A percentile compares a stretch with the other conserved stretches of the same genome.
Conservation (phyloP, 352 stramenopile genomes). For the Pythium vanterpoolii region DNA sequence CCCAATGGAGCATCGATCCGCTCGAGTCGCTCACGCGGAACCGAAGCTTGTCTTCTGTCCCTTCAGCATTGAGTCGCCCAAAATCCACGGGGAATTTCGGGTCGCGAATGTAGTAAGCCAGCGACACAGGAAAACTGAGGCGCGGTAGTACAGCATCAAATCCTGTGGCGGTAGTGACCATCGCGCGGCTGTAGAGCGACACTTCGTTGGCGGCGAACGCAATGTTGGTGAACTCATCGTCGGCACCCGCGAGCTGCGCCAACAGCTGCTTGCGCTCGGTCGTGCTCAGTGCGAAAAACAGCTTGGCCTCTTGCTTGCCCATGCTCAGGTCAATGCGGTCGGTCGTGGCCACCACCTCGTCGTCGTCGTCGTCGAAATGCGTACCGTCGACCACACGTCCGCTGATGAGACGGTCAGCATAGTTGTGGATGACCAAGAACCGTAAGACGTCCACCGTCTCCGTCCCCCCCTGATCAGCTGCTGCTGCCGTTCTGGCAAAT, state of each 20-base stretch:
- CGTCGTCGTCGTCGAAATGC: constrained; percentile 31
- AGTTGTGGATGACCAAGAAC: constrained; percentile 80
- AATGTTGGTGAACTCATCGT: constrained; percentile 57
- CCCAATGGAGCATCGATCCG: constrained; percentile 44
- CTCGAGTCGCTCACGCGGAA: constrained; percentile 51
- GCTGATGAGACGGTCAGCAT: constrained; percentile 62
- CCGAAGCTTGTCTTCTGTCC: constrained; percentile 36
- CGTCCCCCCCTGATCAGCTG: constrained; percentile 29
- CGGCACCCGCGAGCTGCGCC: constrained; percentile 38
- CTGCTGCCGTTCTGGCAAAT: constrained; percentile 40
- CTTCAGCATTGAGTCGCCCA: constrained; percentile 30
- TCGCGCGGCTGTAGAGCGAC: constrained; percentile 45
- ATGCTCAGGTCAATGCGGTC: constrained; percentile 63
- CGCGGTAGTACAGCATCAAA: constrained; percentile 27
- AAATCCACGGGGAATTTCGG: constrained; percentile 75
- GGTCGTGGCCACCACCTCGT: constrained; percentile 36
- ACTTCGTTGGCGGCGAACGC: constrained; percentile 48
- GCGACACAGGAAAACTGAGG: constrained; percentile 66
- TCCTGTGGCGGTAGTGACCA: background rate
- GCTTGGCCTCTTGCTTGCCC: constrained; percentile 31
- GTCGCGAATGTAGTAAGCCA: constrained; percentile 78
- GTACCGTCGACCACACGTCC: constrained; percentile 25
- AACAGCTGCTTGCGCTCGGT: constrained; percentile 48
- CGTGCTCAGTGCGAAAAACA: constrained; percentile 44
- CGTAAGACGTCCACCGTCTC: constrained; percentile 59